phyloP scores from a whole-genome alignment of 441 rosid species.

The Adansonia madagascariensis region DNA sequence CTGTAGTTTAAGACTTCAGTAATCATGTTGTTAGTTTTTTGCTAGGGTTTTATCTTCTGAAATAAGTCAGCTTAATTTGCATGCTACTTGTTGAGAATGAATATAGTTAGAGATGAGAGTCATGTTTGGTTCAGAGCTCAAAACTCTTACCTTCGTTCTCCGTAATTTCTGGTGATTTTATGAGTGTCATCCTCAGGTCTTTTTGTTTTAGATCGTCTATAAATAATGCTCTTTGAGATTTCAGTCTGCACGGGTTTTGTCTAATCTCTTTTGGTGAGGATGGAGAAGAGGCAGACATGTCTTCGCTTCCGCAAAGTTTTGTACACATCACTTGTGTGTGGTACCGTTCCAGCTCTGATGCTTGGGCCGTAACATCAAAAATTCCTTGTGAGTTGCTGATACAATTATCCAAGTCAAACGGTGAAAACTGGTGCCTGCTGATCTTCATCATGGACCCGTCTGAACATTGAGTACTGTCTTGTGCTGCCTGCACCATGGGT shows the following conservation, averaged over 20 bases:
- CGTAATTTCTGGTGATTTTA: conserved; percentile 33
- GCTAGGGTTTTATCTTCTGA: conserved; percentile 12
- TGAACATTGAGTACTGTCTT: conserved; percentile 24
- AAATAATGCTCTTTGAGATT: conserved; percentile 46
- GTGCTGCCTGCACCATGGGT: conserved; percentile 25
- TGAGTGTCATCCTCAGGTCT: conserved; percentile 30
- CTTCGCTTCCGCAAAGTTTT: conserved; percentile 30
- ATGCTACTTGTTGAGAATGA: conserved; percentile 24
- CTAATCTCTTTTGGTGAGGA: conserved; percentile 30
- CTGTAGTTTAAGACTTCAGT: conserved; percentile 16
- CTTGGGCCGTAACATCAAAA: conserved; percentile 30
- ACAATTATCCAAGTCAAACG: conserved; percentile 23
- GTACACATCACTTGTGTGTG: conserved; percentile 20
- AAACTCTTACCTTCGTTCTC: conserved; percentile 48
- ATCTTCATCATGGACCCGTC: conserved; percentile 11
- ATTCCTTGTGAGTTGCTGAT: conserved; percentile 30
- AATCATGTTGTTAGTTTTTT: conserved; percentile 1
- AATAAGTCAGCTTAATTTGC: conserved; percentile 2
- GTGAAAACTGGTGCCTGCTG: conserved; percentile 30
- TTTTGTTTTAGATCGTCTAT: conserved; percentile 32
- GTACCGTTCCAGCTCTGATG: conserved; percentile 25
- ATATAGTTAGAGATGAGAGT: conserved; percentile 14
- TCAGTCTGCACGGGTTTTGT: conserved; percentile 29
- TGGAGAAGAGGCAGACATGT: conserved; percentile 27
- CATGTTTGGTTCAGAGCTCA: conserved; percentile 19